phyloP scores from a whole-genome alignment of 345 rosid genomes.

The Pugionium dolabratum region DNA sequence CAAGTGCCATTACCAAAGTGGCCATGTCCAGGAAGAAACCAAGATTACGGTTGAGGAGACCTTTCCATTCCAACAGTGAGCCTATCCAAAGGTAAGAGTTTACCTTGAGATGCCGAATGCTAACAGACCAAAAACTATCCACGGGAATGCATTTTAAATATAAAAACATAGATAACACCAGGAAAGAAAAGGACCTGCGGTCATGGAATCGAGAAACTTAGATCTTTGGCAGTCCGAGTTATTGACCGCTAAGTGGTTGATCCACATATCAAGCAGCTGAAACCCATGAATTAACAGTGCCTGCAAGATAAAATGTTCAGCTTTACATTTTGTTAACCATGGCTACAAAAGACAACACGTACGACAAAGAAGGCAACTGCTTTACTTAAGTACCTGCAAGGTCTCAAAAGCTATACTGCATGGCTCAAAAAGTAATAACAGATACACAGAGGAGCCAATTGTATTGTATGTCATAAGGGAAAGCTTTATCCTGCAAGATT shows the following conservation, averaged over 20 bases:
- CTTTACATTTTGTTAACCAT: conserved; percentile 9
- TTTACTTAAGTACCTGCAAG: conserved; percentile 40
- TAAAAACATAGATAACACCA: conserved; percentile 13
- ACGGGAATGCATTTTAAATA: conserved; percentile 19
- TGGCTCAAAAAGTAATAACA: conserved; percentile 46
- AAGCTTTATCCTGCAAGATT: conserved; percentile 44
- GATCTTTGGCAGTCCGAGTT: conserved; percentile 58
- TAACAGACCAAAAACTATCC: conserved; percentile 9
- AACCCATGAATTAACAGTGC: conserved; percentile 90
- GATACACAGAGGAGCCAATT: conserved; percentile 43
- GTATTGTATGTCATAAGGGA: conserved; percentile 42
- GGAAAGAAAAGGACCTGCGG: conserved; percentile 56
- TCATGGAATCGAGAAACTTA: conserved; percentile 61
- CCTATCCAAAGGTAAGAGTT: conserved; percentile 50
- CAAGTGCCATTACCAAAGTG: conserved; percentile 85
- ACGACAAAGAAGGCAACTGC: conserved; percentile 1
- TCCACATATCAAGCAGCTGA: conserved; percentile 87
- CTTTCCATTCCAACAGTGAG: conserved; percentile 90
- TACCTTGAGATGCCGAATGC: conserved; percentile 10
- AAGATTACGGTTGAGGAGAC: conserved; percentile 78
- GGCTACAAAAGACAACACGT: conserved; percentile 8
- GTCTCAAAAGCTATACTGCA: conserved; percentile 50
- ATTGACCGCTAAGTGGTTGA: conserved; percentile 69
- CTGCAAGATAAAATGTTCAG: conserved; percentile 46
- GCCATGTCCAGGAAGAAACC: conserved; percentile 97